Base-by-base conservation (phyloP, 352 stramenopile genomes). In the Phytophthora quininea region DNA sequence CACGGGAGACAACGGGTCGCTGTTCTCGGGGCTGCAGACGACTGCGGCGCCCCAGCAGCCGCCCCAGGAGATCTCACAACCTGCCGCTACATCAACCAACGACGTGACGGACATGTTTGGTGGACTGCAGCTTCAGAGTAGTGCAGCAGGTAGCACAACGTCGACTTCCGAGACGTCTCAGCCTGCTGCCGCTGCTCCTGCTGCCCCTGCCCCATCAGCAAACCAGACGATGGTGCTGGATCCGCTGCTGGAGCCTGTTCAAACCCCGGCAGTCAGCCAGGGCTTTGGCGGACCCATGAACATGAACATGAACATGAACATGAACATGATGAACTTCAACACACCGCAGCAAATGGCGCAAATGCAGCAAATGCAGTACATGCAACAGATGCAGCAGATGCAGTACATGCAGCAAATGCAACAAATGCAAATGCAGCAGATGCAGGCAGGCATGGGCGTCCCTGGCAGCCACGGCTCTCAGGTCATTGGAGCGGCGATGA, bases 401-500 rank as follows among this genome's bases (percentile, higher is more conserved):
- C 85, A 93, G 65, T 69, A 88, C 4, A 88, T 90, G 80, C 84
- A 89, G 53, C 51, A 87, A 1, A 89, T 91, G 79, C 81, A 91
- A 79, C 84, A 88, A 51, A 75, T 78, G 60, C 71, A 89, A 46
- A 90, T 90, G 81, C 83, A 91, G 57, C 76, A 84, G 62, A 87
- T 89, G 76, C 73, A 82, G 50, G 69, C 59, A 27, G 74, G 80
- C 31, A 77, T 77, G 70, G 77, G 75, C 19, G 69, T 66, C 9
- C 32, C 32, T 38, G 69, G 65, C 1, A 78, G 73, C 47, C 55
- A 71, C 50, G 79, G 76, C 4, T 92, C 85, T 10, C 87, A 93
- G 53, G 87, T 93, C 47, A 95, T 95, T 59, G 87, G 87, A 52
- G 85, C 87, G 12, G 87, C 85, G 12, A 95, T 95, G 87, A 95